Percentiles rank a stretch among this genome's conserved stretches.
Conservation (phyloP, 2,329 filamentous ascomycete species). For the Penicillium sp. region DNA sequence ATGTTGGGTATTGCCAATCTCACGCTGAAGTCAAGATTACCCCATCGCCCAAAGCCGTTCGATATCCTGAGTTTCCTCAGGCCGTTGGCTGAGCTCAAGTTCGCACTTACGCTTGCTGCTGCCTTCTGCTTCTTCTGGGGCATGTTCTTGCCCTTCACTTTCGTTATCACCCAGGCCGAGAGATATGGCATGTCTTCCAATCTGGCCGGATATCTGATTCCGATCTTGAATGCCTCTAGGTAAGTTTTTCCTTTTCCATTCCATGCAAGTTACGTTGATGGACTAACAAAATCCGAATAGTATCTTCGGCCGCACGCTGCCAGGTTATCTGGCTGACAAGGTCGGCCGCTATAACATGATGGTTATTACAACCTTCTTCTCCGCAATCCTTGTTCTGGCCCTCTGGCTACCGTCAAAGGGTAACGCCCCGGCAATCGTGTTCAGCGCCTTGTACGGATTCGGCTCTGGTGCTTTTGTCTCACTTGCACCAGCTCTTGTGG, state of each 20-base stretch:
- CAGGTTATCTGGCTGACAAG: constrained; percentile 31
- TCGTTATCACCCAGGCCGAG: constrained; percentile 47
- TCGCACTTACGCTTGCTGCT: constrained; percentile 18
- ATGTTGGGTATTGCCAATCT: constrained; percentile 53
- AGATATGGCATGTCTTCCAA: constrained; percentile 48
- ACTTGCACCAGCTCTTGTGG: constrained; percentile 61
- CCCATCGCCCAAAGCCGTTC: constrained; percentile 26
- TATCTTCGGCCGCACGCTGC: constrained; percentile 34
- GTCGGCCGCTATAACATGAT: constrained; percentile 39
- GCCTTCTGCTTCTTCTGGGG: constrained; percentile 51
- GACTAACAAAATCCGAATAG: constrained; percentile 11
- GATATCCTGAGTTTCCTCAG: constrained; percentile 17
- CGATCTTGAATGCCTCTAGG: constrained; percentile 53
- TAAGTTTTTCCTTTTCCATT: constrained; percentile 15
- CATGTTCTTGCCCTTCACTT: constrained; percentile 60
- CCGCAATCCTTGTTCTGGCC: constrained; percentile 37
- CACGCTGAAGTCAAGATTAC: constrained; percentile 49
- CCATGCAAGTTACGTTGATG: neutral
- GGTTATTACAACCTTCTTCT: constrained; percentile 45
- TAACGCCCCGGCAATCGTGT: constrained; percentile 60
- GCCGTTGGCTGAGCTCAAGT: constrained; percentile 23
- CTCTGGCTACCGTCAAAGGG: constrained; percentile 55
- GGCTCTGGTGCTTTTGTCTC: constrained; percentile 64
- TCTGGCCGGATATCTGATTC: constrained; percentile 52
- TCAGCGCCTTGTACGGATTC: constrained; percentile 67